phyloP scores from a whole-genome alignment of 106 monocot species.

The Gastrodia elata region DNA sequence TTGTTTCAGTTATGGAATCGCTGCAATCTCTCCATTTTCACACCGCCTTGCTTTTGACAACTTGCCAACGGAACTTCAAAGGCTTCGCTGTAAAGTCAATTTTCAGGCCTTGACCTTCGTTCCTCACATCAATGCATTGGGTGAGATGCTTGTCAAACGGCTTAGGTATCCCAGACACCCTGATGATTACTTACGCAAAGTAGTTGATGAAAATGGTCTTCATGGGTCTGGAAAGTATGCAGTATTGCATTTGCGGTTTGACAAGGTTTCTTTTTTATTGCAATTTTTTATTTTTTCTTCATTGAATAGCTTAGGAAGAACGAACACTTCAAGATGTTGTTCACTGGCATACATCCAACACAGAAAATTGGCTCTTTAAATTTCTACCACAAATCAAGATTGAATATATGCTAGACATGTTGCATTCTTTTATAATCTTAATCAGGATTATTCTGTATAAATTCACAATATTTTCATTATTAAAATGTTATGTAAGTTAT shows the following conservation, averaged over 20 bases:
- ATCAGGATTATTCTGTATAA: no score
- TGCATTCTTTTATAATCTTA: no score
- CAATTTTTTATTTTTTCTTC: no score
- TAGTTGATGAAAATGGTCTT: constrained; percentile 14
- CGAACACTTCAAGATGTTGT: no score
- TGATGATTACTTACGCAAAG: constrained; percentile 28
- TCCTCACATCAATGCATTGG: constrained; percentile 65
- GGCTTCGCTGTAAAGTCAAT: constrained; percentile 84
- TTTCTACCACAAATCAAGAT: no score
- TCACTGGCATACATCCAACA: no score
- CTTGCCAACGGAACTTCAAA: constrained; percentile 73
- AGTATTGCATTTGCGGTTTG: constrained; percentile 80
- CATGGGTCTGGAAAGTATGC: constrained; percentile 49
- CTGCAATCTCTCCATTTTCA: constrained; percentile 86
- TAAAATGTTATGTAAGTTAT: no score
- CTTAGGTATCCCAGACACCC: constrained; percentile 44
- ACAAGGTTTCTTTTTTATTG: constrained; percentile 77
- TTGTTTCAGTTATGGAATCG: constrained; percentile 74
- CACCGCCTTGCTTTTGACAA: constrained; percentile 88
- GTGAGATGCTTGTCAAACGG: constrained; percentile 63
- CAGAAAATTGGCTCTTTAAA: no score
- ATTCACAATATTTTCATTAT: no score
- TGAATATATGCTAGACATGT: no score
- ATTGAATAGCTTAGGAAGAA: no score
- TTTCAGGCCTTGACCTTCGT: constrained; percentile 82